These are phyloP conservation scores for Cardiospermum halicacabum DNA, from an alignment of 345 rosid species.

Conservation along the genomic window DNA sequence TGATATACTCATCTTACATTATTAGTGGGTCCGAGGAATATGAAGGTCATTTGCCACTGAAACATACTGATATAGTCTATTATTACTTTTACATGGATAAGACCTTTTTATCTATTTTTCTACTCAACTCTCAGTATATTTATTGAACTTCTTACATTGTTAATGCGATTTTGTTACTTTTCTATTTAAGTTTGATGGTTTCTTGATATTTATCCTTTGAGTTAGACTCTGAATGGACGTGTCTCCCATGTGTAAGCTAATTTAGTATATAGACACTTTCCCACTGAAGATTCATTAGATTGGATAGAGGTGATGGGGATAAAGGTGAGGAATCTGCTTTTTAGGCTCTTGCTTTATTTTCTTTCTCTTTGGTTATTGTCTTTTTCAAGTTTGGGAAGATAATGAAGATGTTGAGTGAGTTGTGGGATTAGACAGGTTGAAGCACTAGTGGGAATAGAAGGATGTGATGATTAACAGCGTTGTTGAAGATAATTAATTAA, in stretches of 20 bases:
- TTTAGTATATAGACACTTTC: background rate
- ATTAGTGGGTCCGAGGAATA: background rate
- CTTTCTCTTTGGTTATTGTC: background rate
- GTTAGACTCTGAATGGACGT: background rate
- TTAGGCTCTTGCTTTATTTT: background rate
- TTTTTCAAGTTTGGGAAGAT: background rate
- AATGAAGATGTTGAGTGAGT: background rate
- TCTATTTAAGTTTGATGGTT: background rate
- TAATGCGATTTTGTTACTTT: background rate
- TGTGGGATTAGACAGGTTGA: background rate
- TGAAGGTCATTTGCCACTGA: too few species aligned
- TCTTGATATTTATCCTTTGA: background rate
- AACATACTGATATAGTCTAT: background rate
- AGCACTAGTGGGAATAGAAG: background rate
- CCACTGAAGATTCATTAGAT: background rate
- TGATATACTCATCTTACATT: background rate
- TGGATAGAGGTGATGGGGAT: constrained; percentile 3
- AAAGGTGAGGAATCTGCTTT: background rate
- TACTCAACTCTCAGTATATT: too few species aligned
- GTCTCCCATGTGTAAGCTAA: background rate
- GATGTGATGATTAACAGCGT: background rate
- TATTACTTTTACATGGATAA: background rate
- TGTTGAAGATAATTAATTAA: too few species aligned
- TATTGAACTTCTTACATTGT: background rate
- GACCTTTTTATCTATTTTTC: background rate